phyloP scores from a whole-genome alignment of 2,329 filamentous ascomycete species.

The Mollisia scopiformis region DNA sequence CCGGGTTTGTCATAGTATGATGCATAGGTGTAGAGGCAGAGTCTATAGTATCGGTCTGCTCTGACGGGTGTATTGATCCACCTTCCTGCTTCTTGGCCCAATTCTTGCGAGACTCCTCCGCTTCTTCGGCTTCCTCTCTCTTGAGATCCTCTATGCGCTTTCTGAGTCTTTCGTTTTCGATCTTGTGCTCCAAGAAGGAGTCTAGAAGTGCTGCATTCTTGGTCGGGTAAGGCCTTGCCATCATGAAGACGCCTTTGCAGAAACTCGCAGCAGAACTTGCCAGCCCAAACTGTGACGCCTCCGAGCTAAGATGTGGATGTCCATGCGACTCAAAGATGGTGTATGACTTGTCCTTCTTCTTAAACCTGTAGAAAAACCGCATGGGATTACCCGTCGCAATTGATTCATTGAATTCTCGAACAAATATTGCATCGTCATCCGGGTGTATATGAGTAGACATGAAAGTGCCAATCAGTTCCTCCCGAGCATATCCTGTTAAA shows the following conservation, averaged over 20 bases:
- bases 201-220: slow-evolving; percentile 85
- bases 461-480: slow-evolving; percentile 74
- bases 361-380: slow-evolving; percentile 85
- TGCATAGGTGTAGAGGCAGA: slow-evolving; percentile 31
- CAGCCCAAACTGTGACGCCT: slow-evolving; percentile 64
- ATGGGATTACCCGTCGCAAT: slow-evolving; percentile 80
- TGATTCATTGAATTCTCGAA: slow-evolving; percentile 86
- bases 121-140: slow-evolving; percentile 82
- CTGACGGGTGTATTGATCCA: slow-evolving; percentile 52
- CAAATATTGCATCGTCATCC: slow-evolving; percentile 82
- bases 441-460: slow-evolving; percentile 83
- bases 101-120: slow-evolving; percentile 65
- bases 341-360: slow-evolving; percentile 73
- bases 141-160: slow-evolving; percentile 85
- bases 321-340: slow-evolving; percentile 89
- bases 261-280: slow-evolving; percentile 68
- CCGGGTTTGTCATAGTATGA: slow-evolving; percentile 35
- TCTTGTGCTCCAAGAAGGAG: slow-evolving; percentile 94
- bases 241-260: slow-evolving; percentile 91
- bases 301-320: slow-evolving; percentile 82
- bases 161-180: slow-evolving; percentile 87
- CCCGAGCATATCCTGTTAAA: slow-evolving; percentile 74
- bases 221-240: slow-evolving; percentile 86
- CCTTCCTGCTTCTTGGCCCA: slow-evolving; percentile 62
- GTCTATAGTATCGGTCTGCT: slow-evolving; percentile 42